These are phyloP conservation scores for Penicillium fimorum DNA, from an alignment of 495 filamentous ascomycete species.

Conservation along the genomic window DNA sequence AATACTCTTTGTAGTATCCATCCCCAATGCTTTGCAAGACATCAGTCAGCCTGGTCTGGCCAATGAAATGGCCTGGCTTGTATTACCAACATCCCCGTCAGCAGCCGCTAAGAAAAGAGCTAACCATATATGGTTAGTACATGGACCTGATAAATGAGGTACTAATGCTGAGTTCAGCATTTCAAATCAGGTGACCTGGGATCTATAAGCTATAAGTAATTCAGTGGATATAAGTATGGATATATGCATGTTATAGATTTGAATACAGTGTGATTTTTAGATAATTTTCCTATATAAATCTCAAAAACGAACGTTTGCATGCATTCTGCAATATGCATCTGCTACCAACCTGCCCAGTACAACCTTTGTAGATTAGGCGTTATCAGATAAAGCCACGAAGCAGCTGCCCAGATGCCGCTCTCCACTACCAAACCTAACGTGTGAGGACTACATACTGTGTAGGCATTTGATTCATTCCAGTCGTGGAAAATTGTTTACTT, in stretches of 20 bases:
- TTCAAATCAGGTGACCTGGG: slow-evolving; percentile 1
- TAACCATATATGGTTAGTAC: slow-evolving; percentile 9
- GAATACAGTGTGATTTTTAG: background rate
- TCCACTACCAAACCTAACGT: background rate
- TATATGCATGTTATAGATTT: too few relatives aligned
- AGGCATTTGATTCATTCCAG: background rate
- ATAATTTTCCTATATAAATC: background rate
- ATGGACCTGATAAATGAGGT: background rate
- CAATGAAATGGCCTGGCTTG: slow-evolving; percentile 2
- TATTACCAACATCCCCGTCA: slow-evolving; percentile 37
- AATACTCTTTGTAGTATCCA: slow-evolving; percentile 3
- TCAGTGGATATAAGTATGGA: background rate
- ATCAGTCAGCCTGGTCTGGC: slow-evolving; percentile 26
- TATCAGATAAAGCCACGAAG: slow-evolving; percentile 37
- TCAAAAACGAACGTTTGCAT: background rate
- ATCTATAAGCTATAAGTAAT: background rate
- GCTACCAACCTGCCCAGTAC: background rate
- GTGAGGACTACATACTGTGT: background rate
- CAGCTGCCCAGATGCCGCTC: slow-evolving; percentile 15
- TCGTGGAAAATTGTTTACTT: background rate
- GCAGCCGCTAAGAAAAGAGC: slow-evolving; percentile 21
- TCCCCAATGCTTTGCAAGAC: slow-evolving; percentile 28
- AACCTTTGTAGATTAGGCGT: background rate
- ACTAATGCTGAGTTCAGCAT: slow-evolving; percentile 5
- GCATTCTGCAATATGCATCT: background rate